Conservation (phyloP, 495 filamentous ascomycete species). For the Penicillium salamii region DNA sequence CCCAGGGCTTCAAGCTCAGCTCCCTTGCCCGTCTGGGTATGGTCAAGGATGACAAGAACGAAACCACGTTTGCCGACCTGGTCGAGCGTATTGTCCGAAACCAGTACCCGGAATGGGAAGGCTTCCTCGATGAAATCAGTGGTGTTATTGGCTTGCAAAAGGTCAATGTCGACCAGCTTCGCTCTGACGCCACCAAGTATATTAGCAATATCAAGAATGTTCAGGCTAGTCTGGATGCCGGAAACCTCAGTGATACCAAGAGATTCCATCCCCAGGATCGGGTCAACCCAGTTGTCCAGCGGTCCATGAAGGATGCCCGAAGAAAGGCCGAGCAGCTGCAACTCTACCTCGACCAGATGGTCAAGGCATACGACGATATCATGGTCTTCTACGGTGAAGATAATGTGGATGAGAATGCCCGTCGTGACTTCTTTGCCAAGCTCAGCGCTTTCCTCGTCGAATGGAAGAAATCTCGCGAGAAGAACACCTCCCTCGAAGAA, state of each 20-base stretch:
- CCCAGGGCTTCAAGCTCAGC: constrained; percentile 94
- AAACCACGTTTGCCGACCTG: constrained; percentile 91
- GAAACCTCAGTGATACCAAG: constrained; percentile 93
- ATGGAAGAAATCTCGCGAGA: constrained; percentile 93
- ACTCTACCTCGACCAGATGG: constrained; percentile 91
- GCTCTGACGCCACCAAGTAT: constrained; percentile 86
- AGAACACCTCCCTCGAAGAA: constrained; percentile 85
- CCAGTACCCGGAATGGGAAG: constrained; percentile 95
- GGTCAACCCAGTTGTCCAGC: constrained; percentile 84
- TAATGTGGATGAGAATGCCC: constrained; percentile 84
- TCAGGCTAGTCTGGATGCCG: constrained; percentile 84
- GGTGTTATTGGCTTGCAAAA: constrained; percentile 84
- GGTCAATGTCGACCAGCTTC: constrained; percentile 90
- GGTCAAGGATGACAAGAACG: constrained; percentile 99
- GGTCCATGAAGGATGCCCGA: constrained; percentile 93
- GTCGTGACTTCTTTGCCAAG: constrained; percentile 94
- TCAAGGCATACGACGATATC: constrained; percentile 87
- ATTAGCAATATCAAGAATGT: constrained; percentile 94
- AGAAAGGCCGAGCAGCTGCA: constrained; percentile 96
- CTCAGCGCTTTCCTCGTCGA: constrained; percentile 87
- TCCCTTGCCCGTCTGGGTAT: constrained; percentile 92
- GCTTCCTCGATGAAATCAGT: constrained; percentile 78
- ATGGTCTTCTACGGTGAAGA: constrained; percentile 98
- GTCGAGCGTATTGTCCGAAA: constrained; percentile 96
- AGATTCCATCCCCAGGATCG: constrained; percentile 98